phyloP scores from a whole-genome alignment of 1,139 yeast species.

The Komagataea norvegica region DNA sequence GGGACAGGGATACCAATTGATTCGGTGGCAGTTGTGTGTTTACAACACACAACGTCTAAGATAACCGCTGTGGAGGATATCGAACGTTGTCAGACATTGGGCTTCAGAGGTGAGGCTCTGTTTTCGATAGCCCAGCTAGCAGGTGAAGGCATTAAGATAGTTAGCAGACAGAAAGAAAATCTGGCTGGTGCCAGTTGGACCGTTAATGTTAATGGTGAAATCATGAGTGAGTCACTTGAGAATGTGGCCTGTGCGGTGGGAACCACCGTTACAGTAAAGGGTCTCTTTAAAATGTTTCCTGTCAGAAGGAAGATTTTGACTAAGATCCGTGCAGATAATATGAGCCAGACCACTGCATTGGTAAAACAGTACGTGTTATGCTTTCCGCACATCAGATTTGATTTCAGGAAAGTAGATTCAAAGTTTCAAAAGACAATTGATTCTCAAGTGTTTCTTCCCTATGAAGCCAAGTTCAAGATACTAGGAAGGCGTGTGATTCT shows the following conservation, averaged over 20 bases:
- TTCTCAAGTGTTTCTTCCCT: neutral
- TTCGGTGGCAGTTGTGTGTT: slow-evolving; percentile 48
- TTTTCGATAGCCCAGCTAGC: slow-evolving; percentile 49
- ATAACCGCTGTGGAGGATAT: slow-evolving; percentile 40
- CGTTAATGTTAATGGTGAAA: slow-evolving; percentile 30
- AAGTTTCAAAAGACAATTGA: neutral
- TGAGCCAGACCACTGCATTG: slow-evolving; percentile 26
- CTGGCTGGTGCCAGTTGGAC: slow-evolving; percentile 34
- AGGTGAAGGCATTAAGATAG: slow-evolving; percentile 30
- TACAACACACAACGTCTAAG: slow-evolving; percentile 62
- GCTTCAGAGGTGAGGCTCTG: slow-evolving; percentile 72
- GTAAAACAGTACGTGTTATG: slow-evolving; percentile 32
- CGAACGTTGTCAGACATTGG: slow-evolving; percentile 41
- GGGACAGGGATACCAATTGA: slow-evolving; percentile 54
- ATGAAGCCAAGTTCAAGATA: neutral
- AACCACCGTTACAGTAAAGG: slow-evolving; percentile 32
- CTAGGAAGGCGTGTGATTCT: neutral
- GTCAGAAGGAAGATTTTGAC: slow-evolving; percentile 33
- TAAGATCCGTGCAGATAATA: slow-evolving; percentile 16
- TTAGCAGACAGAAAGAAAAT: slow-evolving; percentile 23
- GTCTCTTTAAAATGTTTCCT: slow-evolving; percentile 32
- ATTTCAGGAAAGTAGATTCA: slow-evolving; percentile 13
- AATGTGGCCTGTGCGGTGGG: slow-evolving; percentile 32
- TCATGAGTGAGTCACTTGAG: slow-evolving; percentile 18
- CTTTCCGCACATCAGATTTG: slow-evolving; percentile 31